Evolutionary conservation across 495 filamentous ascomycete species (phyloP).

Genomic region (Neohortaea acidophila): DNA sequence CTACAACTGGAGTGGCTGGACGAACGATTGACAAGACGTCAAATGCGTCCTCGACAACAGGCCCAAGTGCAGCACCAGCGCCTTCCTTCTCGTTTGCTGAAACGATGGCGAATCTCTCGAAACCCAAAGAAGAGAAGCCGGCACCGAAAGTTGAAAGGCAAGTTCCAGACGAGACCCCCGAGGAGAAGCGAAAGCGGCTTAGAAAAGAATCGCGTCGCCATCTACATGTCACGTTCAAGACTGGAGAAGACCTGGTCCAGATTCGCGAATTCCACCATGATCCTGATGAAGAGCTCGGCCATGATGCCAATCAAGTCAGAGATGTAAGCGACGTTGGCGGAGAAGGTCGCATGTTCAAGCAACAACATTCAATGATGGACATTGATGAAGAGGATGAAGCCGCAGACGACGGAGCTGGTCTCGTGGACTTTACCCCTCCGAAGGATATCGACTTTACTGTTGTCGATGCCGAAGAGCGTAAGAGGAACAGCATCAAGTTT

Average conservation of each 20-base stretch:
- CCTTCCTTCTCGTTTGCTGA: slow-evolving; percentile 32
- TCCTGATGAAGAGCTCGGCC: slow-evolving; percentile 65
- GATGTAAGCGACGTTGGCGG: slow-evolving; percentile 56
- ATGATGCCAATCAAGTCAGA: slow-evolving; percentile 45
- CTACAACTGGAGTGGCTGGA: slow-evolving; percentile 16
- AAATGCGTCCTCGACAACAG: slow-evolving; percentile 27
- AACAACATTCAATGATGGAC: slow-evolving; percentile 45
- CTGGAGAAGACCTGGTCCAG: slow-evolving; percentile 54
- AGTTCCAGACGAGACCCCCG: slow-evolving; percentile 54
- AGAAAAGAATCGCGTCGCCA: slow-evolving; percentile 65
- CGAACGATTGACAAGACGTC: slow-evolving; percentile 22
- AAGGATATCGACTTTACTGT: slow-evolving; percentile 39
- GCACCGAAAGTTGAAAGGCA: slow-evolving; percentile 36
- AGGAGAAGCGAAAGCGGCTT: slow-evolving; percentile 55
- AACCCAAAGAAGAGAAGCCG: slow-evolving; percentile 43
- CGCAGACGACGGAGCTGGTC: slow-evolving; percentile 27
- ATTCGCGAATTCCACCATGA: slow-evolving; percentile 63
- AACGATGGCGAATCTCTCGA: slow-evolving; percentile 48
- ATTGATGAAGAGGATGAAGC: slow-evolving; percentile 56
- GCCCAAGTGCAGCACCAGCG: slow-evolving; percentile 22
- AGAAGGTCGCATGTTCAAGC: slow-evolving; percentile 71
- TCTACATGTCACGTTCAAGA: slow-evolving; percentile 55
- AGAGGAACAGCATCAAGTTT: slow-evolving; percentile 44
- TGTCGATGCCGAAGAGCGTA: slow-evolving; percentile 37
- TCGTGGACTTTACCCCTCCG: slow-evolving; percentile 32